Conservation (phyloP, 2,329 filamentous ascomycete genomes). For the Emydomyces testavorans region DNA sequence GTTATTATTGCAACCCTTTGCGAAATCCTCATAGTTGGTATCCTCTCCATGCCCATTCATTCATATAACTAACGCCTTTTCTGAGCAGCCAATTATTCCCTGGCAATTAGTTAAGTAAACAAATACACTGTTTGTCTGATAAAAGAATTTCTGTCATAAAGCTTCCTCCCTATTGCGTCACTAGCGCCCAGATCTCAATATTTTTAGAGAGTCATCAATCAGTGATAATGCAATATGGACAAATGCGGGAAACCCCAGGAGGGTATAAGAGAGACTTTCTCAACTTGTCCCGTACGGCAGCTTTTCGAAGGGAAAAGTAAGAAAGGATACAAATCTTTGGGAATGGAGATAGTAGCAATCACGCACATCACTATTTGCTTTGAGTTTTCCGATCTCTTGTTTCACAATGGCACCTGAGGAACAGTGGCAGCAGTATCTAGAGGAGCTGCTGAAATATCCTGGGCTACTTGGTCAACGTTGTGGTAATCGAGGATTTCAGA, state of each 20-base stretch:
- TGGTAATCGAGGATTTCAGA: conserved; percentile 98
- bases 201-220: conserved; percentile 1
- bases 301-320: neutral
- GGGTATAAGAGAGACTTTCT: neutral
- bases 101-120: neutral
- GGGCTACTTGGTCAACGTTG: conserved; percentile 57
- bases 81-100: neutral
- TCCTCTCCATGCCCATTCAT: neutral
- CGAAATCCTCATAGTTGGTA: neutral
- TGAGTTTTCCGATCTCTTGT: neutral
- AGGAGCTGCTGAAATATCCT: conserved; percentile 17
- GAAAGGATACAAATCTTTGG: neutral
- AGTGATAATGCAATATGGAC: neutral
- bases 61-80: neutral
- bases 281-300: neutral
- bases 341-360: neutral
- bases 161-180: neutral
- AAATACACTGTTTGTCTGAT: neutral
- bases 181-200: neutral
- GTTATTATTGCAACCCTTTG: too few species aligned
- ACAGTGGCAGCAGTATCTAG: neutral
- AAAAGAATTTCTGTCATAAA: neutral
- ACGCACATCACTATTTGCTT: neutral
- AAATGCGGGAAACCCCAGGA: neutral
- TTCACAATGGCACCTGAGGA: neutral